Conservation (phyloP, 345 rosid genomes). For the Excoecaria agallocha region DNA sequence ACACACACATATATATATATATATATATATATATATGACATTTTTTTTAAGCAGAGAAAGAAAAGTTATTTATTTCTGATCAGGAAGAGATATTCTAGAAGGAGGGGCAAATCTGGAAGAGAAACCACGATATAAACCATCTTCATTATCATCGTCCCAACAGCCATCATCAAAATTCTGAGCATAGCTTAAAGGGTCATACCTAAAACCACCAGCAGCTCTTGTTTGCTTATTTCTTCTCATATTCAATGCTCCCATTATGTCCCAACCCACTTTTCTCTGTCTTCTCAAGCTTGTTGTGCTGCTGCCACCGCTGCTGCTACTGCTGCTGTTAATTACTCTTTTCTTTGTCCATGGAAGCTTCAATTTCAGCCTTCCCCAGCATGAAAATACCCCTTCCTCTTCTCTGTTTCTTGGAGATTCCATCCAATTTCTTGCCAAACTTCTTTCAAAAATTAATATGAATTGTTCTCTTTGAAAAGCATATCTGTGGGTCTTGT, state of each 20-base stretch:
- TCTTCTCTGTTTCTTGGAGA: slow-evolving; percentile 17
- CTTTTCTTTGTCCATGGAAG: slow-evolving; percentile 33
- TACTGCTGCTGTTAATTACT: not conserved
- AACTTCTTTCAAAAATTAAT: slow-evolving; percentile 5
- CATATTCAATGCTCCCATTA: slow-evolving; percentile 17
- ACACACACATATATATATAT: too few species aligned
- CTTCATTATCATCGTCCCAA: slow-evolving; percentile 30
- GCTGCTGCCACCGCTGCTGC: not conserved
- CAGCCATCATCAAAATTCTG: slow-evolving; percentile 46
- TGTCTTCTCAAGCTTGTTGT: not conserved
- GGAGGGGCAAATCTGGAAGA: slow-evolving; percentile 40
- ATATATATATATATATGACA: too few species aligned
- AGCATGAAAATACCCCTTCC: slow-evolving; percentile 36
- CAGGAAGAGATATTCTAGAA: slow-evolving; percentile 11
- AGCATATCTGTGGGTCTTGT: slow-evolving; percentile 4
- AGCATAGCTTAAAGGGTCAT: slow-evolving; percentile 49
- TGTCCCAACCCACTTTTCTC: slow-evolving; percentile 10
- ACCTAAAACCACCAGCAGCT: slow-evolving; percentile 39
- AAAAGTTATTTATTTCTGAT: too few species aligned
- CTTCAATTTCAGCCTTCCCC: slow-evolving; percentile 44
- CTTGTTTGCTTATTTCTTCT: slow-evolving; percentile 5
- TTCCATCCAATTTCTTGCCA: slow-evolving; percentile 22
- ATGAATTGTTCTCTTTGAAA: slow-evolving; percentile 8
- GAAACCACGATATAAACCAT: slow-evolving; percentile 30
- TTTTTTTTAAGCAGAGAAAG: too few species aligned